These are phyloP conservation scores for Mycena leptocephala DNA, from an alignment of 768 basidiomycete genomes.

Conservation along the genomic window DNA sequence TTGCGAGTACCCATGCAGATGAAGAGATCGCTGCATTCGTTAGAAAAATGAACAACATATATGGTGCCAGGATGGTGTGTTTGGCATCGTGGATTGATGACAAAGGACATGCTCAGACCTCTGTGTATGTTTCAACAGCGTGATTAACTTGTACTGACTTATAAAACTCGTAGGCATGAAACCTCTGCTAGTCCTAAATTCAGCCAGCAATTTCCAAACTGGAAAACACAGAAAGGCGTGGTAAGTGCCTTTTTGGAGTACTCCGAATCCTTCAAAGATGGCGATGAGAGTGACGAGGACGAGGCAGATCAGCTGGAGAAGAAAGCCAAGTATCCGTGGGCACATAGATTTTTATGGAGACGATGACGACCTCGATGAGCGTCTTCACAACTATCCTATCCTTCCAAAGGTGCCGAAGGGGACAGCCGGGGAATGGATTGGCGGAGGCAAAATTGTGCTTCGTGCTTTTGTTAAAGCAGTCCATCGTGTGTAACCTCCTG, in stretches of 20 bases:
- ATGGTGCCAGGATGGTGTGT: background rate
- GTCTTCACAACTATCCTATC: background rate
- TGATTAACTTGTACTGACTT: background rate
- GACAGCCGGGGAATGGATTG: background rate
- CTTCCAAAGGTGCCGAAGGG: background rate
- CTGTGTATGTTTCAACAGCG: background rate
- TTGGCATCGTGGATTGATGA: background rate
- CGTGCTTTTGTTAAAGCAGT: background rate
- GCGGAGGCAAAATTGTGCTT: background rate
- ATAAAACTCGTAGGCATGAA: background rate
- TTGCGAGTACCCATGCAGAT: background rate
- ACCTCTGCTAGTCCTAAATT: background rate
- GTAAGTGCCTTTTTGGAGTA: background rate
- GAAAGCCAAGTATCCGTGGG: background rate
- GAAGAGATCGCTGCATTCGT: background rate
- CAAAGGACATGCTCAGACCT: background rate
- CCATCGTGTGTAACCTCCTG: background rate
- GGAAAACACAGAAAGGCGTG: background rate
- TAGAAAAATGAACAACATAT: background rate
- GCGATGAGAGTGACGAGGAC: background rate
- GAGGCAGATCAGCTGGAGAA: background rate
- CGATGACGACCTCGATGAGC: background rate
- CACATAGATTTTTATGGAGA: background rate
- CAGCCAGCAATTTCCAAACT: background rate
- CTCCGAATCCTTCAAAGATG: background rate